Evolutionary conservation across 116 monocot species (phyloP).

Genomic region (Cymodocea nodosa): DNA sequence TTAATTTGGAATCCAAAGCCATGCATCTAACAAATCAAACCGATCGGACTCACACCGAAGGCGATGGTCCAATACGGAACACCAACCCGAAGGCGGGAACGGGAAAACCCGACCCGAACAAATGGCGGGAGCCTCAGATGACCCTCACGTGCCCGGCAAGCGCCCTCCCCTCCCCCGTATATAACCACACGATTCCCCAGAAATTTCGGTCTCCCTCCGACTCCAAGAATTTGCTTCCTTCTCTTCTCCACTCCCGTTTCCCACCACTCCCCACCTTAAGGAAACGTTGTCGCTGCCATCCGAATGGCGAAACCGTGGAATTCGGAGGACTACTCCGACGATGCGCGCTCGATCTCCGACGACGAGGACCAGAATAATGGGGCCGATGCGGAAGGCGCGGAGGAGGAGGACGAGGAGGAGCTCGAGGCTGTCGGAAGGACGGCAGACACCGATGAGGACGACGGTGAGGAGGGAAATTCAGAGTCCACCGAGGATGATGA

Average conservation of each 20-base stretch:
- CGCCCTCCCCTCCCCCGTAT: neutral
- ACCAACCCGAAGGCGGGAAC: neutral
- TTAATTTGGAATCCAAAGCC: too few species aligned
- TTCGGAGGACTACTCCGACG: constrained; percentile 46
- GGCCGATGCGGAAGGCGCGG: constrained; percentile 11
- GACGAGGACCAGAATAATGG: constrained; percentile 27
- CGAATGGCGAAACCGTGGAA: constrained; percentile 55
- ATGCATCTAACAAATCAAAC: too few species aligned
- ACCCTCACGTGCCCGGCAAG: neutral
- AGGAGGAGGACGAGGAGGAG: constrained; percentile 77
- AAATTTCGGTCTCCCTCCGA: neutral
- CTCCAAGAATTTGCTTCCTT: neutral
- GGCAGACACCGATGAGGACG: constrained; percentile 39
- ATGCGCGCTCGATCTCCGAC: constrained; percentile 14
- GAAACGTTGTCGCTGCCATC: neutral
- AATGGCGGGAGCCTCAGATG: neutral
- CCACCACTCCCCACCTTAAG: neutral
- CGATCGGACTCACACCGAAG: too few species aligned
- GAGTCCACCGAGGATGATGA: constrained; percentile 69
- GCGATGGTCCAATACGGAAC: too few species aligned
- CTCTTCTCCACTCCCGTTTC: neutral
- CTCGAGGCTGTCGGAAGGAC: constrained; percentile 48
- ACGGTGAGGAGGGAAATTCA: constrained; percentile 12
- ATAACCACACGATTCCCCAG: neutral
- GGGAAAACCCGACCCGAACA: neutral